Conservation (phyloP, 2,329 filamentous ascomycete species). For the Colletotrichum tabaci region DNA sequence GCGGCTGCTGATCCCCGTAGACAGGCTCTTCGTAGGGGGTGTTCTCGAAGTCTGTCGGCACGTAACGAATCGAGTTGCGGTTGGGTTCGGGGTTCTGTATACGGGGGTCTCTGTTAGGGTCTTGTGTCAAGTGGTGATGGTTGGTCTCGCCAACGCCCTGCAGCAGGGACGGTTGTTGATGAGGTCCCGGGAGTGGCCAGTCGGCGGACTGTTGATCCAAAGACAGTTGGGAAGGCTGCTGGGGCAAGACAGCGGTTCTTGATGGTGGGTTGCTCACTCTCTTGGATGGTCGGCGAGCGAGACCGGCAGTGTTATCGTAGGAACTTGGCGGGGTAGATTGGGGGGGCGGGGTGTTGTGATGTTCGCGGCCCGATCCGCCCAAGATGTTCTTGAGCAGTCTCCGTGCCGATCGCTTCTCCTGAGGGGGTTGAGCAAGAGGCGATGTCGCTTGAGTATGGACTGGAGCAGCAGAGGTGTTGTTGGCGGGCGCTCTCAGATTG, state of each 20-base stretch:
- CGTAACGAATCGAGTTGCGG: constrained; percentile 63
- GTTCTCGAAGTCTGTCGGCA: constrained; percentile 61
- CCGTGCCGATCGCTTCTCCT: constrained; percentile 65
- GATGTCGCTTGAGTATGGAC: constrained; percentile 28
- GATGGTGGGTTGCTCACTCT: constrained; percentile 65
- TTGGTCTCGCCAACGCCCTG: constrained; percentile 60
- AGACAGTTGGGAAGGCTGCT: constrained; percentile 54
- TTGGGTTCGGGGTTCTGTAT: constrained; percentile 58
- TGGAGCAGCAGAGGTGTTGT: constrained; percentile 36
- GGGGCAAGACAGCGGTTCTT: constrained; percentile 59
- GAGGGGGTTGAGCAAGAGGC: constrained; percentile 44
- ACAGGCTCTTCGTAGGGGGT: constrained; percentile 63
- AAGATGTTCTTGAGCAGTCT: constrained; percentile 71
- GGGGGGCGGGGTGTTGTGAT: constrained; percentile 46
- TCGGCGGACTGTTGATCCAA: constrained; percentile 53
- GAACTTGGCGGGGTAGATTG: constrained; percentile 49
- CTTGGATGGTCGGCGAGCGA: constrained; percentile 71
- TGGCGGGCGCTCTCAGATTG: constrained; percentile 54
- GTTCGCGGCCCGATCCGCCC: constrained; percentile 55
- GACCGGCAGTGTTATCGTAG: constrained; percentile 65
- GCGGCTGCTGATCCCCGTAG: constrained; percentile 58
- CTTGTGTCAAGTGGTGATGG: constrained; percentile 51
- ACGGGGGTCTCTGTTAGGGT: constrained; percentile 57
- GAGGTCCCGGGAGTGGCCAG: constrained; percentile 51
- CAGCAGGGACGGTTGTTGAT: constrained; percentile 60